Conservation (phyloP, 1,284 basidiomycete species). For the Tylopilus orsonianus region DNA sequence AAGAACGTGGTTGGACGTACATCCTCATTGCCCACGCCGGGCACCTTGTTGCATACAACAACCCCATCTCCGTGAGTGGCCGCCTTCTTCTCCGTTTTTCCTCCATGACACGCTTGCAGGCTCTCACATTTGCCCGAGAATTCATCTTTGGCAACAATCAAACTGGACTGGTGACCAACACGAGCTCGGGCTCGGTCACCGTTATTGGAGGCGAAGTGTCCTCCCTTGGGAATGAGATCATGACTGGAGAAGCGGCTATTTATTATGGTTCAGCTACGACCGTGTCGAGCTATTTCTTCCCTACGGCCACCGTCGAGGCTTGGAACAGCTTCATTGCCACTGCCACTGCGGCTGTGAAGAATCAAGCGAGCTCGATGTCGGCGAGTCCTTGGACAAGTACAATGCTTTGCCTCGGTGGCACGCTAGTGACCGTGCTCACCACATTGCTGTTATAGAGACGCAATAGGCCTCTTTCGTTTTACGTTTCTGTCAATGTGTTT, state of each 20-base stretch:
- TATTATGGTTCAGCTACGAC: conserved; percentile 49
- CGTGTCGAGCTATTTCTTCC: conserved; percentile 51
- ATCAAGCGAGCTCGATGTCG: neutral
- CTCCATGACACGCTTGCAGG: conserved; percentile 34
- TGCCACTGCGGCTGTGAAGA: neutral
- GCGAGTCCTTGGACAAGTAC: neutral
- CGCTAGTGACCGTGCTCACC: neutral
- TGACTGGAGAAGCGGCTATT: conserved; percentile 52
- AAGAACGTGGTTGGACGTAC: conserved; percentile 69
- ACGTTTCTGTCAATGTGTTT: neutral
- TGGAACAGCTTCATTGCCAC: conserved; percentile 50
- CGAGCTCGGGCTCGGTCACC: conserved; percentile 22
- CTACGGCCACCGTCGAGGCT: conserved; percentile 52
- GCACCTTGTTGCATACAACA: conserved; percentile 50
- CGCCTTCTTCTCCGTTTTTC: neutral
- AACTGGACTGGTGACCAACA: conserved; percentile 47
- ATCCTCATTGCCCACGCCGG: conserved; percentile 57
- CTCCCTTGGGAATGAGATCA: conserved; percentile 41
- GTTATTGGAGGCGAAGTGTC: conserved; percentile 57
- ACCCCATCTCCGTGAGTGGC: conserved; percentile 48
- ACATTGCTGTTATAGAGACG: neutral
- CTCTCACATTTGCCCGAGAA: conserved; percentile 53
- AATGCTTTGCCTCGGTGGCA: neutral
- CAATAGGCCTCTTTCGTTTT: neutral
- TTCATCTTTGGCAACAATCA: conserved; percentile 57